Evolutionary conservation across 2,329 filamentous ascomycete species (phyloP).

Genomic region (Fusarium sp.): DNA sequence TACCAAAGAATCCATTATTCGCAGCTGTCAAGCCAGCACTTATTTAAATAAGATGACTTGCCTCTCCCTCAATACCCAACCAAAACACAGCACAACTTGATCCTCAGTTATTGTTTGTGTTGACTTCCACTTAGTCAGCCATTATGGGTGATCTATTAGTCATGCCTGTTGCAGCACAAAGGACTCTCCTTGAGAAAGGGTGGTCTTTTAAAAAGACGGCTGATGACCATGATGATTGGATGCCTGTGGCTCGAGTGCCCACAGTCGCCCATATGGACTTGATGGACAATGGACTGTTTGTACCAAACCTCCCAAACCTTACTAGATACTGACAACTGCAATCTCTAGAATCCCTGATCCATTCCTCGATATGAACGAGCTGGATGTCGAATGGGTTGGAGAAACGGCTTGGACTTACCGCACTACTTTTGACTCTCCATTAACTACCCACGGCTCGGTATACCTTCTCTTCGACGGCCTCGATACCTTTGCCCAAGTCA

Average conservation of each 20-base stretch:
- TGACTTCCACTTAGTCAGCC: too few relatives aligned
- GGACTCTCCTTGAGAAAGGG: not conserved
- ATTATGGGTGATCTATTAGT: not conserved
- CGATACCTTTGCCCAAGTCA: not conserved
- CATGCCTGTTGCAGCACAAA: not conserved
- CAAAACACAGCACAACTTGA: too few relatives aligned
- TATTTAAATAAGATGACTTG: too few relatives aligned
- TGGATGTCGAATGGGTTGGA: not conserved
- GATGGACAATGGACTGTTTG: constrained; percentile 20
- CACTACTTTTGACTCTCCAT: not conserved
- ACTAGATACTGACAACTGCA: not conserved
- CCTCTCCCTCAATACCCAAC: too few relatives aligned
- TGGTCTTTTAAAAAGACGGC: constrained; percentile 6
- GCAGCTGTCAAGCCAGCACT: not conserved
- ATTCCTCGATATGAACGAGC: constrained; percentile 7
- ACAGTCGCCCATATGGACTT: constrained; percentile 20
- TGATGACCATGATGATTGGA: constrained; percentile 5
- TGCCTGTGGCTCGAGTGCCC: constrained; percentile 10
- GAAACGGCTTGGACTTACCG: not conserved
- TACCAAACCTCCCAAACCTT: accelerated
- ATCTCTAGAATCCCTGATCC: not conserved
- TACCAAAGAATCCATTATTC: not conserved
- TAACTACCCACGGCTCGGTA: not conserved
- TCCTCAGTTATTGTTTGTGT: too few relatives aligned
- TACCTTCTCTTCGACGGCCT: not conserved